These are phyloP conservation scores for Petrea volubilis DNA, from an alignment of 257 asterid species.

Conservation along the genomic window DNA sequence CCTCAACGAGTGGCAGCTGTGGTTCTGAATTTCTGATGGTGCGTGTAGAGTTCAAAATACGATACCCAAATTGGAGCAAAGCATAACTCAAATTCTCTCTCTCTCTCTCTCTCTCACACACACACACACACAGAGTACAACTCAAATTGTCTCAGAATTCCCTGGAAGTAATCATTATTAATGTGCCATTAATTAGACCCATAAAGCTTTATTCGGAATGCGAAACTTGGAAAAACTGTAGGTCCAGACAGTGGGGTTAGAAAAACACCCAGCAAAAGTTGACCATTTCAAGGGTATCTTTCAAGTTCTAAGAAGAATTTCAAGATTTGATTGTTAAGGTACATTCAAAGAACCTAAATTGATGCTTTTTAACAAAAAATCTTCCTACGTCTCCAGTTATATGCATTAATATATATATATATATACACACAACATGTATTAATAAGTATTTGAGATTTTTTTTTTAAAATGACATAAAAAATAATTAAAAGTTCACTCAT, in stretches of 20 bases:
- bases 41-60: background rate
- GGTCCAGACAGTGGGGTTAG: background rate
- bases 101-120: too few species aligned
- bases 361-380: too few species aligned
- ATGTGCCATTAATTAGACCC: background rate
- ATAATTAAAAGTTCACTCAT: too few species aligned
- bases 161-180: background rate
- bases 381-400: too few species aligned
- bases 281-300: conserved; percentile 3
- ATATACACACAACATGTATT: too few species aligned
- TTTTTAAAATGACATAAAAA: too few species aligned
- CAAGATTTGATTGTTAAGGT: background rate
- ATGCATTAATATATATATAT: too few species aligned
- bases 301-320: background rate
- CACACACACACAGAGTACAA: too few species aligned
- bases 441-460: too few species aligned
- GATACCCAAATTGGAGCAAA: background rate
- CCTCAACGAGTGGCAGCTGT: background rate
- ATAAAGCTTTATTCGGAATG: background rate
- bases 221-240: background rate
- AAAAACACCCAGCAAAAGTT: conserved; percentile 13
- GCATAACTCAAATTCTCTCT: too few species aligned
- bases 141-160: too few species aligned
- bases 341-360: conserved; percentile 5
- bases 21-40: background rate